Evolutionary conservation across 805 yeast species (phyloP).

Genomic region (Nakazawaea ishiwadae): DNA sequence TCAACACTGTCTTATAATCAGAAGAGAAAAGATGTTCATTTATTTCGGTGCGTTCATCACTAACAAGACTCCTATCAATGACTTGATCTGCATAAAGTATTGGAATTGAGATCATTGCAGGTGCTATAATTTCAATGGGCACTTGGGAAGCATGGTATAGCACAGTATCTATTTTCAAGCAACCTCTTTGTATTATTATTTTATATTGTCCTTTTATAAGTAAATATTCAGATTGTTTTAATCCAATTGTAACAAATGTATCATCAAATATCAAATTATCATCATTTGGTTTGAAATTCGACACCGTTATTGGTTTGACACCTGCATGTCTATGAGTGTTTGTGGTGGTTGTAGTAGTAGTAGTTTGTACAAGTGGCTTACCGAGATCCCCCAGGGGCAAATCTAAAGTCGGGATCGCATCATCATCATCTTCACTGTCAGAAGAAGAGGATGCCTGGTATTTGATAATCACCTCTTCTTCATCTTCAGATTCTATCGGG

Average conservation of each 20-base stretch:
- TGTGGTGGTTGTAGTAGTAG: constrained; percentile 1
- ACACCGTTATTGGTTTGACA: constrained; percentile 18
- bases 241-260: constrained; percentile 33
- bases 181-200: constrained; percentile 42
- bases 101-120: constrained; percentile 34
- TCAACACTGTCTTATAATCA: constrained; percentile 38
- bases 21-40: constrained; percentile 34
- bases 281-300: constrained; percentile 33
- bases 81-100: constrained; percentile 38
- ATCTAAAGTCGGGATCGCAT: not conserved
- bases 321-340: not conserved
- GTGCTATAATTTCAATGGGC: constrained; percentile 29
- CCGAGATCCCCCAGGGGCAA: constrained; percentile 1
- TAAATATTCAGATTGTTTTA: constrained; percentile 36
- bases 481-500: constrained; percentile 14
- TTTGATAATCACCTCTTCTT: constrained; percentile 10
- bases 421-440: not conserved
- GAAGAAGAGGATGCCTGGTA: not conserved
- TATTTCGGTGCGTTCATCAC: constrained; percentile 25
- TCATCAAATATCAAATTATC: constrained; percentile 33
- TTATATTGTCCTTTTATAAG: constrained; percentile 44
- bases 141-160: constrained; percentile 24
- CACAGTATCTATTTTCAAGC: constrained; percentile 37
- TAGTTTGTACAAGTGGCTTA: not conserved
- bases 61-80: constrained; percentile 23